Percentiles rank a stretch among this genome's conserved stretches.
Evolutionary conservation across 495 filamentous ascomycete genomes (phyloP).

Genomic region (Cenococcum geophilum): DNA sequence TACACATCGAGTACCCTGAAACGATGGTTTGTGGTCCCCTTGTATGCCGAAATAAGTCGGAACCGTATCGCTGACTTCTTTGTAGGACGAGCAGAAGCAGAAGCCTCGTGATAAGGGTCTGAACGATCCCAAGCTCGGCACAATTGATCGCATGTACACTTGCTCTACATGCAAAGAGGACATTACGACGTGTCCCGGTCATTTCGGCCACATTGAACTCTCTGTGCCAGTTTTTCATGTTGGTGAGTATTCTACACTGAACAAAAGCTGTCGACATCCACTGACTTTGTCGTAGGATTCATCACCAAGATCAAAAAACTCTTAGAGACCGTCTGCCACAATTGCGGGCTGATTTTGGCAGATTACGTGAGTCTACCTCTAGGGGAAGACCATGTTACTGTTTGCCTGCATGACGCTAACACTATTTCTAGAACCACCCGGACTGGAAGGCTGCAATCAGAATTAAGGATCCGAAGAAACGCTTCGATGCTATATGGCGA

Average conservation of each 20-base stretch:
- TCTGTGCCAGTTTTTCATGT: constrained; percentile 92
- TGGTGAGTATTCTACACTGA: constrained; percentile 40
- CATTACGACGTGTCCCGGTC: constrained; percentile 91
- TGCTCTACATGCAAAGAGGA: constrained; percentile 92
- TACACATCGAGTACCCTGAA: constrained; percentile 88
- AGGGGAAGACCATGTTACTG: constrained; percentile 40
- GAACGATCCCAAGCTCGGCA: constrained; percentile 89
- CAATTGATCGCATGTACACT: constrained; percentile 87
- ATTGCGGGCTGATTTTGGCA: constrained; percentile 89
- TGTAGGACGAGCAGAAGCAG: constrained; percentile 75
- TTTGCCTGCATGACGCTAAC: constrained; percentile 53
- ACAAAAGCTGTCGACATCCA: constrained; percentile 1
- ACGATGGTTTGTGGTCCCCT: constrained; percentile 63
- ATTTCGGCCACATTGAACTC: constrained; percentile 97
- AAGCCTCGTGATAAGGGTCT: constrained; percentile 81
- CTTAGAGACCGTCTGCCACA: constrained; percentile 94
- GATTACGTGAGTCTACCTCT: constrained; percentile 83
- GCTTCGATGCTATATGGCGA: constrained; percentile 84
- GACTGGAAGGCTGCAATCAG: constrained; percentile 74
- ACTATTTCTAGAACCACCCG: constrained; percentile 63
- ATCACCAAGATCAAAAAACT: constrained; percentile 97
- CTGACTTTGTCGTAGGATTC: constrained; percentile 58
- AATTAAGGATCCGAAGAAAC: constrained; percentile 81
- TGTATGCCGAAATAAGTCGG: constrained; percentile 1
- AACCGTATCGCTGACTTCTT: constrained; percentile 8